Evolutionary conservation across 1,284 basidiomycete genomes (phyloP).

Genomic region (Heterobasidion parviporum): DNA sequence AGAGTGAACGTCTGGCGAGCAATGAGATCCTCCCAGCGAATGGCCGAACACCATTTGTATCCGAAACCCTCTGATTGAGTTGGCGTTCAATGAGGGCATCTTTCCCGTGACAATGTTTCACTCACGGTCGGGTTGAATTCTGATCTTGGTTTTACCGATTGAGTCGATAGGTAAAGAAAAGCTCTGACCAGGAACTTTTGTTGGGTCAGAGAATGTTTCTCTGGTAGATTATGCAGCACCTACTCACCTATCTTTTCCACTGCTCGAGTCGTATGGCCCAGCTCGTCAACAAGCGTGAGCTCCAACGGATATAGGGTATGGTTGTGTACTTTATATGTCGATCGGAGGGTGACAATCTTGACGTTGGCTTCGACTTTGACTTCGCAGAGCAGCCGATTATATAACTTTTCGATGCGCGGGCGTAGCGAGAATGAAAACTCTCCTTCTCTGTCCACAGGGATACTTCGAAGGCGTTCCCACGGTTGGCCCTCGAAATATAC

Average conservation of each 20-base stretch:
- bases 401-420: slow-evolving; percentile 70
- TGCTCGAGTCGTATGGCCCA: slow-evolving; percentile 75
- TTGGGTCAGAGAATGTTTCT: not conserved
- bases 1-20: slow-evolving; percentile 75
- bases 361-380: slow-evolving; percentile 89
- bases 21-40: slow-evolving; percentile 89
- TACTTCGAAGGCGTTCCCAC: slow-evolving; percentile 87
- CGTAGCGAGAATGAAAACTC: slow-evolving; percentile 86
- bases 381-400: slow-evolving; percentile 85
- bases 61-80: slow-evolving; percentile 76
- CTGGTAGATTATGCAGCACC: not conserved
- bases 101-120: slow-evolving; percentile 6
- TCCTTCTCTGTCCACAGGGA: slow-evolving; percentile 93
- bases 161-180: slow-evolving; percentile 91
- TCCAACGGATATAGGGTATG: slow-evolving; percentile 90
- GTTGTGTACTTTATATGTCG: slow-evolving; percentile 92
- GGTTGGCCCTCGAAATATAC: slow-evolving; percentile 80
- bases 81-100: not conserved
- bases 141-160: slow-evolving; percentile 78
- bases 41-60: slow-evolving; percentile 88
- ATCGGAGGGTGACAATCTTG: slow-evolving; percentile 92
- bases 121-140: slow-evolving; percentile 90
- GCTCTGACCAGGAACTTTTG: slow-evolving; percentile 73
- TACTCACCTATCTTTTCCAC: slow-evolving; percentile 76
- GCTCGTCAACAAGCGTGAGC: slow-evolving; percentile 82